Base-by-base conservation (phyloP, 2,329 filamentous ascomycete genomes). In the Hymenoscyphus repandus region DNA sequence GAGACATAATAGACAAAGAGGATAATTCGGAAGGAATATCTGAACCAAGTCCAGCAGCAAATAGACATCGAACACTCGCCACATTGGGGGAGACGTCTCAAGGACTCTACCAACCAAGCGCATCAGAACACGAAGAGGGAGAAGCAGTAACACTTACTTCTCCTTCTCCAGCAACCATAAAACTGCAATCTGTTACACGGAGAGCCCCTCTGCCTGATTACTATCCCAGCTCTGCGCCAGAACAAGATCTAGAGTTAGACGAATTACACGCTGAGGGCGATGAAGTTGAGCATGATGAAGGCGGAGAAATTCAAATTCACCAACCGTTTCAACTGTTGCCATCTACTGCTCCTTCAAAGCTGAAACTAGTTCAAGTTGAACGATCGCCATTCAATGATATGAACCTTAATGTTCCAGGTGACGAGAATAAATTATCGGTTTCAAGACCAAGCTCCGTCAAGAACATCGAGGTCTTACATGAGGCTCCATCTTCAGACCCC, bases 181-280 rank as follows among this genome's bases (percentile, higher is more conserved):
- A 34, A 41, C 12, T 20, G 12, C 27, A 12, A 40, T 20, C 40
- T 13, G 7, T 11, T 20, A 18, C 51, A 20, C 50, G 43, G 6
- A 11, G 43, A 32, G 13, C 30, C 22, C 22, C 33, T 27, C 18
- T 30, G 9, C 7, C 22, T 9, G 6, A 49, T 15, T 49, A 37
- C 22, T 18, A 44, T 6, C 57, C 50, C 33, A 52, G 49, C 22
- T 45, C 46, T 13, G 42, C 20, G 15, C 47, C 54, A 11, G 63
- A 64, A 42, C 54, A 61, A 0, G 63, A 64, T 12, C 30, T 65
- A 13, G 57, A 62, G 13, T 12, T 64, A 30, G 59, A 44, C 31
- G 37, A 56, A 7, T 55, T 62, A 22, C 52, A 59, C 52, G 59
- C 54, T 1, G 47, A 63, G 15, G 58, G 53, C 27, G 63, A 66